These are phyloP conservation scores for Chytridiales sp. DNA, from an alignment of 371 early-diverging fungal genomes.

Conservation along the genomic window DNA sequence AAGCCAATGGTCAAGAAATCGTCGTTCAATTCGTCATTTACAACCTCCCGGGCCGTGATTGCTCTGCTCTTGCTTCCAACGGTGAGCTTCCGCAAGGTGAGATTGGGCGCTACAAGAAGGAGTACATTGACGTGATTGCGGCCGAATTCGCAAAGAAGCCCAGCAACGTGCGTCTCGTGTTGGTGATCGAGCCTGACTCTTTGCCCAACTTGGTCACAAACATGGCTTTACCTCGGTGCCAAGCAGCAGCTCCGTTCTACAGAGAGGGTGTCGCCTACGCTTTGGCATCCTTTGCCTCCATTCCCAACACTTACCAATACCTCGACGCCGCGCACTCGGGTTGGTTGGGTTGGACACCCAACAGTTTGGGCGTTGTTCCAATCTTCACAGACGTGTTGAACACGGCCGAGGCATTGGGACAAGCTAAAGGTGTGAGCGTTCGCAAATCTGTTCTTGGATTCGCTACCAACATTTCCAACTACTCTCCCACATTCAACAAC, in stretches of 20 bases:
- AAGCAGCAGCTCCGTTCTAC: conserved; percentile 24
- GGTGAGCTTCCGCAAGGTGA: conserved; percentile 37
- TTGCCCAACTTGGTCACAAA: conserved; percentile 42
- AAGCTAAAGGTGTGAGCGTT: conserved; percentile 14
- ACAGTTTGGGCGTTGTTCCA: conserved; percentile 13
- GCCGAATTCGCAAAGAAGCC: conserved; percentile 8
- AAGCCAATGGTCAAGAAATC: conserved; percentile 18
- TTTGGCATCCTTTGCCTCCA: conserved; percentile 19
- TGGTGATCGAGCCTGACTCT: conserved; percentile 43
- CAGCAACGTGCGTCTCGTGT: conserved; percentile 32
- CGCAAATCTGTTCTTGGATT: conserved; percentile 26
- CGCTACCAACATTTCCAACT: conserved; percentile 39
- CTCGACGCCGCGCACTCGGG: conserved; percentile 43
- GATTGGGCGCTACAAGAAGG: conserved; percentile 33
- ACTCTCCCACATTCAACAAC: conserved; percentile 30
- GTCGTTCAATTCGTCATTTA: conserved; percentile 39
- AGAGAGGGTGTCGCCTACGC: conserved; percentile 41
- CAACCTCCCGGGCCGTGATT: conserved; percentile 46
- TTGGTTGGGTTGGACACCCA: conserved; percentile 41
- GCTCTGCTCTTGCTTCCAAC: conserved; percentile 41
- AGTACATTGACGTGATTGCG: conserved; percentile 39
- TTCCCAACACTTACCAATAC: conserved; percentile 30
- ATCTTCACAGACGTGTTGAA: conserved; percentile 26
- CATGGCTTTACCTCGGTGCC: conserved; percentile 13
- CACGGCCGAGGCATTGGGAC: too few relatives aligned